phyloP scores from a whole-genome alignment of 2,329 filamentous ascomycete genomes.

The Fusarium anthophilum region DNA sequence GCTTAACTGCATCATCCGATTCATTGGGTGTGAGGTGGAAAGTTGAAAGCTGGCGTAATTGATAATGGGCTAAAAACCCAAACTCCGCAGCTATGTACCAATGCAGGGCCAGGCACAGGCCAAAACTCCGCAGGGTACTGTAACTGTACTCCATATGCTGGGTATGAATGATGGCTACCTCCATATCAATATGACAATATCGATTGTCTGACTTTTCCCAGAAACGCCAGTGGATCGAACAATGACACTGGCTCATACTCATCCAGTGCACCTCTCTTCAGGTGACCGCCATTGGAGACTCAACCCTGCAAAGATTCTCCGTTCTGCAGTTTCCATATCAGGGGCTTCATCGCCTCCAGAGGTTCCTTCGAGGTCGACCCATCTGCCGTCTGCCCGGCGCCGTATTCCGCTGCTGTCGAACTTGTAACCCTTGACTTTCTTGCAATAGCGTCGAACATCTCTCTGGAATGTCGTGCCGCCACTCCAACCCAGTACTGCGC shows the following conservation, averaged over 20 bases:
- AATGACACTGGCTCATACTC: slow-evolving; percentile 28
- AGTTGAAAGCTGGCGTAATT: background rate
- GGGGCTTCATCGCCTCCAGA: slow-evolving; percentile 56
- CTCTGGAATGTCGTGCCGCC: slow-evolving; percentile 90
- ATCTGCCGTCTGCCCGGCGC: slow-evolving; percentile 69
- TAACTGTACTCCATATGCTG: background rate
- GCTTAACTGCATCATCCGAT: slow-evolving; percentile 29
- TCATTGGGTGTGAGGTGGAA: background rate
- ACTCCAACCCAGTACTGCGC: slow-evolving; percentile 87
- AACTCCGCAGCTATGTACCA: slow-evolving; percentile 25
- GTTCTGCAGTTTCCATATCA: slow-evolving; percentile 79
- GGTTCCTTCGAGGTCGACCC: slow-evolving; percentile 75
- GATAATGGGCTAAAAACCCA: background rate
- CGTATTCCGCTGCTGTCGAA: slow-evolving; percentile 92
- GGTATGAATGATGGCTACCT: background rate
- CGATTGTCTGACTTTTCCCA: background rate
- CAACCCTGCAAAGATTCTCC: slow-evolving; percentile 80
- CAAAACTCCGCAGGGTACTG: slow-evolving; percentile 24
- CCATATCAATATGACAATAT: background rate
- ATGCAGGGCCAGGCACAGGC: slow-evolving; percentile 14
- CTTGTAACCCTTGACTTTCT: slow-evolving; percentile 76
- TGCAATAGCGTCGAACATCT: slow-evolving; percentile 83
- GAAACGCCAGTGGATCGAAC: background rate
- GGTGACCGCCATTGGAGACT: slow-evolving; percentile 74
- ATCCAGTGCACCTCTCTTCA: slow-evolving; percentile 74